phyloP scores from a whole-genome alignment of 176 grass and related monocot genomes.

The Cymbopogon citratus region DNA sequence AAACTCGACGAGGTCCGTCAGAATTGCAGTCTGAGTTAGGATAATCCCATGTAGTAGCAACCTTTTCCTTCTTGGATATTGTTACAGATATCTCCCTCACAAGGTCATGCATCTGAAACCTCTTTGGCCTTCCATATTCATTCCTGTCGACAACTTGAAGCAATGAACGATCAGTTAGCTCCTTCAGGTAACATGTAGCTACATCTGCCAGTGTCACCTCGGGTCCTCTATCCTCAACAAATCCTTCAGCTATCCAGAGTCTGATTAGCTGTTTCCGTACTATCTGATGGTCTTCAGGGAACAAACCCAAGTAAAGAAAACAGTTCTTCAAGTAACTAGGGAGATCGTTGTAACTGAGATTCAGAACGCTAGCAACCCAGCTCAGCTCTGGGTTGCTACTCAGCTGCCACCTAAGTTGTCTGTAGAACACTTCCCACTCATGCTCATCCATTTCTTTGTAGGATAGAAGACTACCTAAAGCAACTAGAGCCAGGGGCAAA shows the following conservation, averaged over 20 bases:
- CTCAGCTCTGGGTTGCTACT: conserved; percentile 31
- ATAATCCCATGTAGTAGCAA: conserved; percentile 13
- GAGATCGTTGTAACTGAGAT: too few relatives aligned
- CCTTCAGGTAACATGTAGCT: conserved; percentile 30
- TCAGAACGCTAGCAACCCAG: neutral
- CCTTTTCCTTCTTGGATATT: conserved; percentile 28
- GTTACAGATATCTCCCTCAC: conserved; percentile 34
- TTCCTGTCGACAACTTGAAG: conserved; percentile 31
- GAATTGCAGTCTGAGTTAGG: neutral
- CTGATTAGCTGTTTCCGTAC: conserved; percentile 28
- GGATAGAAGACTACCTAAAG: conserved; percentile 42
- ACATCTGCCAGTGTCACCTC: conserved; percentile 15
- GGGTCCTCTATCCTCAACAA: conserved; percentile 32
- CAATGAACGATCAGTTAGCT: conserved; percentile 30
- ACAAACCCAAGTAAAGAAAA: neutral
- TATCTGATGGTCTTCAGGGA: conserved; percentile 41
- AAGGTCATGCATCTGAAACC: conserved; percentile 40
- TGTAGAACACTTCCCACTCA: conserved; percentile 30
- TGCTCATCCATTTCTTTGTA: conserved; percentile 18
- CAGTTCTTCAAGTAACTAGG: too few relatives aligned
- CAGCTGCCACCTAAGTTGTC: conserved; percentile 41
- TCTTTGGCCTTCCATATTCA: conserved; percentile 26
- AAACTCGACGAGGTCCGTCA: conserved; percentile 9
- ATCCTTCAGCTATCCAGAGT: conserved; percentile 48
- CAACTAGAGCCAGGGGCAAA: conserved; percentile 37